These are phyloP conservation scores for Bipolaris gigantea DNA, from an alignment of 2,329 filamentous ascomycete species.

Conservation along the genomic window DNA sequence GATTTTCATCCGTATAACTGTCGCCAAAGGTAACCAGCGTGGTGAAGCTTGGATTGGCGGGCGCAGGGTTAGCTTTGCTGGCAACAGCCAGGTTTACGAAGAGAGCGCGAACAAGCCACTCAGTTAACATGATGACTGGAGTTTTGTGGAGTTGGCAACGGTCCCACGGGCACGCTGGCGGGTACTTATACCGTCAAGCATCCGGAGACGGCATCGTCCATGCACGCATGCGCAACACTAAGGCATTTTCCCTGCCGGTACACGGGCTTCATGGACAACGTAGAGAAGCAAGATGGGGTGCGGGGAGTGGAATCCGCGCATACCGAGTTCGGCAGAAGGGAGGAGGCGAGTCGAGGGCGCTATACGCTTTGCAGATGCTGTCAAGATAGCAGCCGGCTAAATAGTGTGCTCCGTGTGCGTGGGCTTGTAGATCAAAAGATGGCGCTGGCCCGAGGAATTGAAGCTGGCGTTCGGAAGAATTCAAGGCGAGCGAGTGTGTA, in stretches of 20 bases:
- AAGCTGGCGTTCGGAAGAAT: background rate
- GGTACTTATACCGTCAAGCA: conserved; percentile 22
- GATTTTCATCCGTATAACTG: conserved; percentile 74
- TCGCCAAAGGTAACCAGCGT: conserved; percentile 73
- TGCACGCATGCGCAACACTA: conserved; percentile 4
- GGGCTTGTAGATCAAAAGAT: background rate
- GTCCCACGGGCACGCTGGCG: background rate
- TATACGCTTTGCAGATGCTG: conserved; percentile 20
- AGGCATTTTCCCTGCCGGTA: conserved; percentile 18
- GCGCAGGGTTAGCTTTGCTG: conserved; percentile 24
- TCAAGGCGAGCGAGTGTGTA: background rate
- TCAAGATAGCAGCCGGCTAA: conserved; percentile 33
- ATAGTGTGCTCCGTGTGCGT: conserved; percentile 6
- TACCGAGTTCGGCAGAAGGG: conserved; percentile 14
- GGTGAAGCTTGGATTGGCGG: conserved; percentile 56
- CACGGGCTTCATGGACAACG: conserved; percentile 3
- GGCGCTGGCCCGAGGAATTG: background rate
- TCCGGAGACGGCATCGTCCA: conserved; percentile 5
- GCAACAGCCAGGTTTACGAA: conserved; percentile 25
- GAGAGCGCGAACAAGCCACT: conserved; percentile 25
- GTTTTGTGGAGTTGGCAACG: conserved; percentile 1
- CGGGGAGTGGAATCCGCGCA: conserved; percentile 18
- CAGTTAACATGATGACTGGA: conserved; percentile 24
- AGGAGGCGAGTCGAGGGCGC: conserved; percentile 20
- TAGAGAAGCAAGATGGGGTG: conserved; percentile 18